Evolutionary conservation across 2,329 filamentous ascomycete genomes (phyloP), one percentile per base, ranked within the genome.

Genomic region (Fusarium sp.): DNA sequence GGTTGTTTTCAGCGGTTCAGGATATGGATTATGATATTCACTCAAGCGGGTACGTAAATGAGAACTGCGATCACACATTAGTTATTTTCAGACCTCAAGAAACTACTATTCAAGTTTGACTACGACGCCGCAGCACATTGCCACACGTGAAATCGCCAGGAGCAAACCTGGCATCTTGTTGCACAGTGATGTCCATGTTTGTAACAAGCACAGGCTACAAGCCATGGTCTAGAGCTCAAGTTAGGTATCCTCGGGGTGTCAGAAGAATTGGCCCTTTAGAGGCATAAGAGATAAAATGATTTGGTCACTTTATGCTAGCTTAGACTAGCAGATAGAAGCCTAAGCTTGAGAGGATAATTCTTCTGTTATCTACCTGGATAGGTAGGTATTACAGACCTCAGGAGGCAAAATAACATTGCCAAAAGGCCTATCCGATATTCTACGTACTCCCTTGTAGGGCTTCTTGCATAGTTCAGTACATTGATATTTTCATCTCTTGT

Each of bases 1-100:
- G 68, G 68, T 67, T 72, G 54, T 56, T 69, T 60, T 59, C 47
- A 58, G 51, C 53, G 55, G 60, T 66, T 53, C 51, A 50, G 43
- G 63, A 61, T 59, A 74, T 59, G 67, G 57, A 55, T 68, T 55
- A 73, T 68, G 65, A 72, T 50, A 55, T 70, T 74, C 47, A 45
- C 57, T 50, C 34, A 56, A 63, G 61, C 64, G 62, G 59, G 57
- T 59, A 66, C 57, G 46, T 57, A 64, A 66, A 69, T 62, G 42
- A 53, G 59, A 55, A 61, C 40, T 11, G 48, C 48, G 55, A 48
- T 55, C 18, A 55, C 40, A 65, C 21, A 53, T 32, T 50, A 8
- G 30, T 12, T 42, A 42, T 32, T 50, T 43, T 40, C 13, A 54
- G 20, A 69, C 34, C 10, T n/a, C 11, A n/a, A 37, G 34, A 37